Evolutionary conservation across 2,329 filamentous ascomycete genomes (phyloP).

Genomic region (Clonostachys rhizophaga): DNA sequence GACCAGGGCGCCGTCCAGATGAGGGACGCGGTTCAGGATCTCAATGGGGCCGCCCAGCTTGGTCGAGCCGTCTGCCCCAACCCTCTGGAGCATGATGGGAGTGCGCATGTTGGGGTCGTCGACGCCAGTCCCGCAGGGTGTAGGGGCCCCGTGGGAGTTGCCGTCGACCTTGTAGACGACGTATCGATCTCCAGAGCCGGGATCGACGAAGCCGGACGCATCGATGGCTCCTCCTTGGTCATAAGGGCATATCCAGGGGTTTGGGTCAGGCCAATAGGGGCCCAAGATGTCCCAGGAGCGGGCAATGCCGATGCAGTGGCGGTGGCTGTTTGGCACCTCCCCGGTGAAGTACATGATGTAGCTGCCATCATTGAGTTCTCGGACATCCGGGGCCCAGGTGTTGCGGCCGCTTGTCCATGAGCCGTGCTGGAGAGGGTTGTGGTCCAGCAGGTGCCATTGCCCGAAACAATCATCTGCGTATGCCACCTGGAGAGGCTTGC

Average conservation of each 20-base stretch:
- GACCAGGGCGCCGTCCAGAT: slow-evolving; percentile 46
- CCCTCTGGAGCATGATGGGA: slow-evolving; percentile 51
- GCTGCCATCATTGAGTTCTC: slow-evolving; percentile 37
- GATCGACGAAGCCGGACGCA: slow-evolving; percentile 52
- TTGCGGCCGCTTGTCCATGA: slow-evolving; percentile 48
- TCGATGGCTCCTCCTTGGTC: slow-evolving; percentile 58
- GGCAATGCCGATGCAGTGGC: slow-evolving; percentile 57
- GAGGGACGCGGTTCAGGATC: slow-evolving; percentile 36
- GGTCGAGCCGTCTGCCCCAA: slow-evolving; percentile 45
- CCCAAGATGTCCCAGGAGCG: slow-evolving; percentile 39
- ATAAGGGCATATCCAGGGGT: slow-evolving; percentile 47
- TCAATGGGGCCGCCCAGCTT: slow-evolving; percentile 41
- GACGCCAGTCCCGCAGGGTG: slow-evolving; percentile 33
- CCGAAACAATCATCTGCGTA: slow-evolving; percentile 37
- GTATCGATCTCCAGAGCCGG: slow-evolving; percentile 45
- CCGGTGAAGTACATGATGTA: slow-evolving; percentile 60
- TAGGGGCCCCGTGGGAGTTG: slow-evolving; percentile 37
- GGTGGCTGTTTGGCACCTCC: slow-evolving; percentile 26
- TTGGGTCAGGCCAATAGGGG: slow-evolving; percentile 42
- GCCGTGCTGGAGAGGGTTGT: slow-evolving; percentile 50
- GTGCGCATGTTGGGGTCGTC: slow-evolving; percentile 33
- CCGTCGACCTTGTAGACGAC: slow-evolving; percentile 65
- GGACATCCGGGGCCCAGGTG: slow-evolving; percentile 60
- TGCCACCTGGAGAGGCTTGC: slow-evolving; percentile 48
- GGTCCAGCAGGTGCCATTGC: slow-evolving; percentile 39